Base-by-base conservation (phyloP, 2,329 filamentous ascomycete genomes). In the Ceratocystis eucalypticola region DNA sequence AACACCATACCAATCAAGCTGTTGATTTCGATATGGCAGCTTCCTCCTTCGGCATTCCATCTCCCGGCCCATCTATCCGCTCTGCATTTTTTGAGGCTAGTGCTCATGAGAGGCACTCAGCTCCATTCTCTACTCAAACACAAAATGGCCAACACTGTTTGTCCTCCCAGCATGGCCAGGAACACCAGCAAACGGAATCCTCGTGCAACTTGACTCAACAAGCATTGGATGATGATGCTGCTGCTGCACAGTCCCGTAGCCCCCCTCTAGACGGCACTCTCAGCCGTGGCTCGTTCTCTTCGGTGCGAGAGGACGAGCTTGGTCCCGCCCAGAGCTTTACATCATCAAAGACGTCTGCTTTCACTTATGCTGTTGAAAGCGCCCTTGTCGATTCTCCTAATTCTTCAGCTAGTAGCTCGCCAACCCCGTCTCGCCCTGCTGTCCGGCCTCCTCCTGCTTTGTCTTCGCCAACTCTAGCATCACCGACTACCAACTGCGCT, bases 291-390 rank as follows among this genome's bases (percentile, higher is more conserved):
- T 85, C 83, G 67, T 85, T 85, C 75, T 85, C 83, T 37, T 85
- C 83, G 59, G 82, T 85, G 68, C 78, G 83, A 68, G 83, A 85
- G 76, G 80, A 81, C 73, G 81, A 84, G 71, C 78, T 79, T 70
- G 80, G 81, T 68, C 74, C 85, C 37, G 80, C 82, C 66, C 84
- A 87, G 76, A 82, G 81, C 66, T 87, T 87, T 70, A 86, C 83
- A 62, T 80, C 80, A 65, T 82, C 82, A 72, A 86, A 85, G 74
- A 75, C 85, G 69, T 86, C 84, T 45, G 83, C 81, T 66, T 85
- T 84, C 71, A 77, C 77, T 59, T 74, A 76, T 66, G 73, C 74
- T 33, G 74, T 77, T 70, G 82, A 84, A 70, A 78, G 80, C 66
- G 79, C 77, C 61, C 72, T 82, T 68, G 77, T 80, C 71, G 82